phyloP scores from a whole-genome alignment of 2,329 filamentous ascomycete genomes.

The Exophiala alcalophila region DNA sequence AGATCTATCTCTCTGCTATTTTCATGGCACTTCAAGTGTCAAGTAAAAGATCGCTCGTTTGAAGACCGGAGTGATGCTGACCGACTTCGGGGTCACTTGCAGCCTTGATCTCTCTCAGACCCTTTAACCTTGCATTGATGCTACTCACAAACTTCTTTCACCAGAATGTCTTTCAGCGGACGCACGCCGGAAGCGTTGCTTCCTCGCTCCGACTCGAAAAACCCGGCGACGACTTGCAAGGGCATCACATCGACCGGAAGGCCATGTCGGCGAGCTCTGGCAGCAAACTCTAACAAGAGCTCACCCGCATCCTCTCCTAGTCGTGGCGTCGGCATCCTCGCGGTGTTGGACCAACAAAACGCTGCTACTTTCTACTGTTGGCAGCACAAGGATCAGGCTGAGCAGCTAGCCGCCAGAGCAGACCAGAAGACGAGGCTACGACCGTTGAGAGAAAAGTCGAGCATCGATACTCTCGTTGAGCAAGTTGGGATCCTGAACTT shows the following conservation, averaged over 20 bases:
- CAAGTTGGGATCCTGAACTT: conserved; percentile 72
- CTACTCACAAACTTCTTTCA: too few relatives aligned
- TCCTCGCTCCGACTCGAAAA: conserved; percentile 76
- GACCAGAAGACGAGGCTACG: conserved; percentile 52
- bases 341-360: conserved; percentile 30
- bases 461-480: conserved; percentile 82
- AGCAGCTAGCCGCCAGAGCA: conserved; percentile 43
- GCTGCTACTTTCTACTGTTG: conserved; percentile 69
- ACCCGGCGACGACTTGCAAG: conserved; percentile 79
- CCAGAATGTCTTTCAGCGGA: conserved; percentile 62
- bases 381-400: conserved; percentile 89
- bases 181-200: conserved; percentile 79
- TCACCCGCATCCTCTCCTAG: conserved; percentile 33
- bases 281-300: conserved; percentile 44
- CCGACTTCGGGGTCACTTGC: not conserved
- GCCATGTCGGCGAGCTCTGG: conserved; percentile 73
- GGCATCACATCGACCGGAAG: conserved; percentile 80
- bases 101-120: too few relatives aligned
- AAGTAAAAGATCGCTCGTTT: not conserved
- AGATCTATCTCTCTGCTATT: too few relatives aligned
- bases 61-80: not conserved
- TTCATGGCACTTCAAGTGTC: too few relatives aligned
- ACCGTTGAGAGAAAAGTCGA: conserved; percentile 65
- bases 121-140: too few relatives aligned
- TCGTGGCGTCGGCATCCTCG: conserved; percentile 32